A percentile compares a stretch with the other conserved stretches of the same genome.
Evolutionary conservation across 2,329 filamentous ascomycete species (phyloP).

Genomic region (Pochonia chlamydosporia): DNA sequence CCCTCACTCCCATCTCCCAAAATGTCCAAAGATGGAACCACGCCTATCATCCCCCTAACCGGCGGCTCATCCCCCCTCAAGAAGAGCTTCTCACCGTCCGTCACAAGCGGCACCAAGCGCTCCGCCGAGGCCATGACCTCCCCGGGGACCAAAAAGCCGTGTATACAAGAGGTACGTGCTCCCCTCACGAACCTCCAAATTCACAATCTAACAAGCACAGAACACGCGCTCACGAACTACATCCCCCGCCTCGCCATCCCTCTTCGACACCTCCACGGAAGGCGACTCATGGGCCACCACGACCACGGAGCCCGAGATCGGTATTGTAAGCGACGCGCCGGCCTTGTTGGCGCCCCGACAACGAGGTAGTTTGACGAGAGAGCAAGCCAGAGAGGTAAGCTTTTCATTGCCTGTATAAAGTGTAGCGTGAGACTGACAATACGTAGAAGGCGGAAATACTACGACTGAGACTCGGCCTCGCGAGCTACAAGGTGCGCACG

Average conservation of each 20-base stretch:
- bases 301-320: constrained; percentile 42
- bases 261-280: constrained; percentile 46
- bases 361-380: constrained; percentile 35
- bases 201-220: neutral
- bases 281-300: constrained; percentile 43
- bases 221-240: constrained; percentile 19
- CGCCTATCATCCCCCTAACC: neutral
- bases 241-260: constrained; percentile 39
- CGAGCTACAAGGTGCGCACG: constrained; percentile 69
- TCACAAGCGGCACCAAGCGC: constrained; percentile 20
- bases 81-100: constrained; percentile 1
- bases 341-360: constrained; percentile 3
- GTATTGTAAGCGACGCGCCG: constrained; percentile 3
- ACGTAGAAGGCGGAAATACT: constrained; percentile 58
- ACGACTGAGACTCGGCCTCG: constrained; percentile 62
- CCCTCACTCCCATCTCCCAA: constrained; percentile 18
- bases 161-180: constrained; percentile 25
- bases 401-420: too few relatives aligned
- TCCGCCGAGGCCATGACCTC: constrained; percentile 16
- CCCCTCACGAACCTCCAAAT: neutral
- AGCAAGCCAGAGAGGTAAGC: constrained; percentile 46
- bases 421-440: constrained; percentile 10
- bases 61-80: constrained; percentile 11
- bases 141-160: constrained; percentile 25
- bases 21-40: constrained; percentile 8